A percentile compares a stretch with the other conserved stretches of the same genome.
These are phyloP conservation scores for Starmera quercuum DNA, from an alignment of 805 yeast genomes.

Conservation along the genomic window DNA sequence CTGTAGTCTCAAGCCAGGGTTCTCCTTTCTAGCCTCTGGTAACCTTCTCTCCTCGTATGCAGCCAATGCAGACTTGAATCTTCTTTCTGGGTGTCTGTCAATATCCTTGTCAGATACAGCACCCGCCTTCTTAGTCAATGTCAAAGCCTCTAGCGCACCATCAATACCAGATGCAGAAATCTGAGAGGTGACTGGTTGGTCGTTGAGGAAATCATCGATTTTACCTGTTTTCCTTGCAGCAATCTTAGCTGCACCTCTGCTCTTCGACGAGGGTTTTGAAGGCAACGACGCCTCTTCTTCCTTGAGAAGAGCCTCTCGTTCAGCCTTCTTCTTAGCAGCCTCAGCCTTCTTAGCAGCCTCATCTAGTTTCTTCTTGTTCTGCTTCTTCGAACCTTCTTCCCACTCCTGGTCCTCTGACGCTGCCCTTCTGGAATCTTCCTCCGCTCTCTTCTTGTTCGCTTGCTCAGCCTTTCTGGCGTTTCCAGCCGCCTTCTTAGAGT, in stretches of 20 bases:
- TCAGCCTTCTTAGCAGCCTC: conserved; percentile 66
- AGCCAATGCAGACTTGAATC: conserved; percentile 73
- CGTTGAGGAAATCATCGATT: conserved; percentile 59
- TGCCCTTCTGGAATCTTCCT: conserved; percentile 36
- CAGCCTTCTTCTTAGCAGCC: conserved; percentile 75
- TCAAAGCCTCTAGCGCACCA: conserved; percentile 69
- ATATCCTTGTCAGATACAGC: conserved; percentile 55
- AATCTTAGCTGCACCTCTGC: conserved; percentile 62
- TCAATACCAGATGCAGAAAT: conserved; percentile 72
- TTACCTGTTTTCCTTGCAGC: conserved; percentile 54
- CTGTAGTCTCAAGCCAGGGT: conserved; percentile 73
- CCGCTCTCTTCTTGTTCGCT: conserved; percentile 50
- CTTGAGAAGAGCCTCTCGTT: conserved; percentile 58
- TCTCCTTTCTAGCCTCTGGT: conserved; percentile 67
- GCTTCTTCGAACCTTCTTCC: conserved; percentile 67
- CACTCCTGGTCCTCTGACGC: conserved; percentile 56
- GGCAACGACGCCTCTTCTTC: conserved; percentile 63
- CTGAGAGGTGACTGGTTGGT: conserved; percentile 40
- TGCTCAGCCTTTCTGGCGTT: conserved; percentile 61
- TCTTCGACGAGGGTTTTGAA: conserved; percentile 46
- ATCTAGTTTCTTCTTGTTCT: conserved; percentile 61
- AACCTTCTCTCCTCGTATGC: conserved; percentile 66
- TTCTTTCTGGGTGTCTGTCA: conserved; percentile 84
- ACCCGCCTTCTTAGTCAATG: conserved; percentile 49
- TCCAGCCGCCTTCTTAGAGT: conserved; percentile 52